Evolutionary conservation across 371 early-diverging fungal genomes (phyloP).

Genomic region (Mortierella sp.): DNA sequence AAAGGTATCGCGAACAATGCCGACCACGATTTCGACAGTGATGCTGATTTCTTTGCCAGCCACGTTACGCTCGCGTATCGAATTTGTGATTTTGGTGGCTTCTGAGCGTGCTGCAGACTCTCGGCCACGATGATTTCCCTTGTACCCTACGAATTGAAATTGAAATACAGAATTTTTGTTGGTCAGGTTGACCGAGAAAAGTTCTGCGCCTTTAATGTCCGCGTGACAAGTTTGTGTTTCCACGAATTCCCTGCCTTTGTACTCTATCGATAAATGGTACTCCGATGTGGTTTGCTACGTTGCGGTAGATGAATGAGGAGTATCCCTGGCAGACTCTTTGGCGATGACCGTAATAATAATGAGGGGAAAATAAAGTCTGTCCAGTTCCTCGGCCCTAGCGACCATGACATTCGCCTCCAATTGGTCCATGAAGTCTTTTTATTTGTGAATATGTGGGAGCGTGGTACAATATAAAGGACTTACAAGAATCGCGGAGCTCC

Average conservation of each 20-base stretch:
- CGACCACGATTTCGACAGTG: conserved; percentile 70
- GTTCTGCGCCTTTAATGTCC: background rate
- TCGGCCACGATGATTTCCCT: conserved; percentile 26
- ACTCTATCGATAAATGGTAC: too few species aligned
- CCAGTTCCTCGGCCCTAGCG: too few species aligned
- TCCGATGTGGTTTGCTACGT: background rate
- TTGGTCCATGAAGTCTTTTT: too few species aligned
- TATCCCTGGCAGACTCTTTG: too few species aligned
- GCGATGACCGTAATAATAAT: too few species aligned
- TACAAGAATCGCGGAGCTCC: conserved; percentile 54
- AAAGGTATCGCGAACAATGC: conserved; percentile 72
- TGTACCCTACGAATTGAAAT: conserved; percentile 3
- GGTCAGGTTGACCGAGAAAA: conserved; percentile 1
- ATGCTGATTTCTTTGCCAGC: conserved; percentile 62
- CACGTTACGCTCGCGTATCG: conserved; percentile 57
- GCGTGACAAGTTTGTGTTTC: background rate
- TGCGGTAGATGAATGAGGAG: too few species aligned
- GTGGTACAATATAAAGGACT: conserved; percentile 1
- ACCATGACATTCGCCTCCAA: too few species aligned
- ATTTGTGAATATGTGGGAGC: too few species aligned
- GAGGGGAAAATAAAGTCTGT: too few species aligned
- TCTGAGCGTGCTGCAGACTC: conserved; percentile 62
- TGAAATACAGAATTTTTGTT: background rate
- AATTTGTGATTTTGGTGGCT: conserved; percentile 65
- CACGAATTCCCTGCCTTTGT: background rate